Conservation (phyloP, 2,329 filamentous ascomycete genomes). For the Ophiostoma fasciatum region DNA sequence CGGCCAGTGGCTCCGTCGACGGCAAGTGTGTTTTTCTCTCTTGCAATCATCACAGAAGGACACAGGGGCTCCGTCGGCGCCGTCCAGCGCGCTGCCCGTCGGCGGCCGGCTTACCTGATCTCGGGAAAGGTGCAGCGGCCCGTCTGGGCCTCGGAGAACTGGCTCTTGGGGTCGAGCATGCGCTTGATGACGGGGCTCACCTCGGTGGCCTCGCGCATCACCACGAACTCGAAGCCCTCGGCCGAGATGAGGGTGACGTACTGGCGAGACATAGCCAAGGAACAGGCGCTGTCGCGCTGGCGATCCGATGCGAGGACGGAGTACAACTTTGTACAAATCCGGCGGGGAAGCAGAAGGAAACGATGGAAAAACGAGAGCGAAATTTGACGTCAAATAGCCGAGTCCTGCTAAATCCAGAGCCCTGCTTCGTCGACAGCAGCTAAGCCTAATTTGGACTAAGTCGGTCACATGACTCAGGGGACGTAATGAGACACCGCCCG, state of each 20-base stretch:
- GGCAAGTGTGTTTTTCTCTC: slow-evolving; percentile 11
- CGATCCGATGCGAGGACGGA: no score
- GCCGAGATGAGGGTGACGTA: slow-evolving; percentile 65
- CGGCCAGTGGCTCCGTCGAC: slow-evolving; percentile 9
- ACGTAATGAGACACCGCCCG: no score
- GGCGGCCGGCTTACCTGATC: slow-evolving; percentile 46
- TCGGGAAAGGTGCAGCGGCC: slow-evolving; percentile 55
- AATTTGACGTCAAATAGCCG: no score
- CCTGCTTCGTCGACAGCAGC: no score
- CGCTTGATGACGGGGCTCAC: slow-evolving; percentile 58
- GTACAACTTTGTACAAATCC: no score
- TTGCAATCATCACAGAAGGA: slow-evolving; percentile 18
- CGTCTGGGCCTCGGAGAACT: slow-evolving; percentile 49
- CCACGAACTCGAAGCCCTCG: slow-evolving; percentile 64
- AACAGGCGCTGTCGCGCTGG: no score
- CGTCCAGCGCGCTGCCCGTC: background rate
- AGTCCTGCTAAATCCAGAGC: no score
- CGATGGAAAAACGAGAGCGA: no score
- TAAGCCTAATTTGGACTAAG: no score
- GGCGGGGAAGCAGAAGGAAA: no score
- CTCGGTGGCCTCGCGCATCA: slow-evolving; percentile 54
- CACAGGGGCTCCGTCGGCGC: no score
- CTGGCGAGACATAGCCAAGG: slow-evolving; percentile 30
- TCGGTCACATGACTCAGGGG: no score
- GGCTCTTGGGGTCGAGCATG: slow-evolving; percentile 56